Evolutionary conservation across 2,329 filamentous ascomycete genomes (phyloP).

Genomic region (Davidsoniella australis): DNA sequence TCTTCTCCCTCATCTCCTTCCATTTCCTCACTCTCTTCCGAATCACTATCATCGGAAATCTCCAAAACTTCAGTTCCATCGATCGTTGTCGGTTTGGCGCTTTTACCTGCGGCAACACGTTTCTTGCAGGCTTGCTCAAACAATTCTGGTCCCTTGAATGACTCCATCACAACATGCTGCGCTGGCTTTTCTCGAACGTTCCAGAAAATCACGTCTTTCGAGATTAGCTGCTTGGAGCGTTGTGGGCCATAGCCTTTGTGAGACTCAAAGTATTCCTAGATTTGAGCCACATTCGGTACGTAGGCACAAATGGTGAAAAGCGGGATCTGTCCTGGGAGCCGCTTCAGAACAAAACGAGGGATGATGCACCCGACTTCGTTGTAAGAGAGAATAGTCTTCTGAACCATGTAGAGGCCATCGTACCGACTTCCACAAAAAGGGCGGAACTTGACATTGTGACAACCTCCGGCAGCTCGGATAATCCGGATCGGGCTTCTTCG

Average conservation of each 20-base stretch:
- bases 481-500: conserved; percentile 6
- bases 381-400: conserved; percentile 10
- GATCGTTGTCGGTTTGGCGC: not conserved
- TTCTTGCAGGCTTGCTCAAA: not conserved
- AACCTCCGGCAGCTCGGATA: conserved; percentile 4
- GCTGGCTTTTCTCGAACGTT: not conserved
- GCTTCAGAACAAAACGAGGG: conserved; percentile 2
- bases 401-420: conserved; percentile 8
- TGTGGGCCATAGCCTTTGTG: conserved; percentile 11
- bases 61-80: not conserved
- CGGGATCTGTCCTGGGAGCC: conserved; percentile 1
- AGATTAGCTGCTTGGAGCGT: conserved; percentile 3
- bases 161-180: not conserved
- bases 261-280: conserved; percentile 10
- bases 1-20: not conserved
- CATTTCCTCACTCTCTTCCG: not conserved
- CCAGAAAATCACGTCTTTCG: conserved; percentile 3
- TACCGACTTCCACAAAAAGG: conserved; percentile 9
- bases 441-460: conserved; percentile 8
- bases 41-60: too few relatives aligned
- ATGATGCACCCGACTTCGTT: conserved; percentile 5
- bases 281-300: conserved; percentile 9
- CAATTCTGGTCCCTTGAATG: not conserved
- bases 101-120: not conserved
- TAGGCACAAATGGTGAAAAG: conserved; percentile 6